Evolutionary conservation across 495 filamentous ascomycete genomes (phyloP).

Genomic region (Penicillium bovifimosum): DNA sequence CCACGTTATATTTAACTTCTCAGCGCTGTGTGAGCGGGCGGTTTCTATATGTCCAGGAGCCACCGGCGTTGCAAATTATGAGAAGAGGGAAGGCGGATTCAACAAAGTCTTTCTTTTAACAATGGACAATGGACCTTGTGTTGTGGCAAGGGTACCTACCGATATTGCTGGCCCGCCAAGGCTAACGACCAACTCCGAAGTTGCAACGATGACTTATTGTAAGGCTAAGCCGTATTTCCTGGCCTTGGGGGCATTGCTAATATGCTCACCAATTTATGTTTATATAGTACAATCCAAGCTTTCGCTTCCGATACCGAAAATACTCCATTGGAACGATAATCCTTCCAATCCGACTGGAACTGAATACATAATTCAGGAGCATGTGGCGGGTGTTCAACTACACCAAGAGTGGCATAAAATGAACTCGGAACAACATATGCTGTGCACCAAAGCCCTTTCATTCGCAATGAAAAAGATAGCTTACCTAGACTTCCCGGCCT

Average conservation of each 20-base stretch:
- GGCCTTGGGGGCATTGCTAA: neutral
- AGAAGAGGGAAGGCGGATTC: constrained; percentile 41
- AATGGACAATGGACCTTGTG: constrained; percentile 25
- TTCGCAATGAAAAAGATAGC: constrained; percentile 31
- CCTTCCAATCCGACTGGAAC: constrained; percentile 32
- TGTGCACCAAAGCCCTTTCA: constrained; percentile 30
- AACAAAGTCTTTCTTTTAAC: constrained; percentile 40
- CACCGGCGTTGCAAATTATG: constrained; percentile 18
- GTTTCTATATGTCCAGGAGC: constrained; percentile 27
- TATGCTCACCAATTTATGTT: constrained; percentile 6
- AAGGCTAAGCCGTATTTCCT: constrained; percentile 8
- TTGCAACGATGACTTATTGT: constrained; percentile 44
- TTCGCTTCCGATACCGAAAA: constrained; percentile 33
- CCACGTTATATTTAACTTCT: constrained; percentile 36
- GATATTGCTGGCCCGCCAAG: constrained; percentile 31
- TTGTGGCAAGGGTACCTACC: constrained; percentile 38
- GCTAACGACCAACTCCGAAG: constrained; percentile 40
- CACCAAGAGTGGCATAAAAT: constrained; percentile 36
- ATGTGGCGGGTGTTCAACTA: constrained; percentile 32
- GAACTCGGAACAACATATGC: constrained; percentile 32
- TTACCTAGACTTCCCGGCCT: constrained; percentile 36
- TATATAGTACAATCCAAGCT: constrained; percentile 30
- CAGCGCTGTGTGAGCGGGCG: constrained; percentile 28
- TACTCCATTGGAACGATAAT: constrained; percentile 41
- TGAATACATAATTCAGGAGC: constrained; percentile 46